Evolutionary conservation across 2,329 filamentous ascomycete genomes (phyloP).

Genomic region (Colletotrichum camelliae): DNA sequence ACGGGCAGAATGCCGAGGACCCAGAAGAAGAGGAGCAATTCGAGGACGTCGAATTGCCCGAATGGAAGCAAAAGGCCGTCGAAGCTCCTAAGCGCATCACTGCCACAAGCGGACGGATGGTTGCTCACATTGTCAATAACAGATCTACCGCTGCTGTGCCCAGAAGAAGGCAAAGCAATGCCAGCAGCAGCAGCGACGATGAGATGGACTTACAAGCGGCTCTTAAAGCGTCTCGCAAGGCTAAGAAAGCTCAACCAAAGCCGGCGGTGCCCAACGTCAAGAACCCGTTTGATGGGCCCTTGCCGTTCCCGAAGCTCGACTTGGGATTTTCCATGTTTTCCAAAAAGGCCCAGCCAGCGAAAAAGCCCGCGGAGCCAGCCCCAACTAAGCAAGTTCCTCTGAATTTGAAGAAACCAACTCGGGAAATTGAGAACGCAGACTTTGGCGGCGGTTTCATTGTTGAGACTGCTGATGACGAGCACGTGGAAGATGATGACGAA

Average conservation of each 20-base stretch:
- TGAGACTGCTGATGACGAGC: conserved; percentile 26
- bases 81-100: conserved; percentile 56
- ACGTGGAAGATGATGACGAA: conserved; percentile 50
- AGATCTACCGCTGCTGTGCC: conserved; percentile 67
- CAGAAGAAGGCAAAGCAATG: conserved; percentile 51
- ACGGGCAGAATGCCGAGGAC: conserved; percentile 41
- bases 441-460: conserved; percentile 42
- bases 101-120: conserved; percentile 61
- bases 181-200: conserved; percentile 66
- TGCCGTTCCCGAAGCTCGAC: conserved; percentile 90
- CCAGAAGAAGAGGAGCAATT: conserved; percentile 50
- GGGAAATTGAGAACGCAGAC: conserved; percentile 22
- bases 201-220: conserved; percentile 83
- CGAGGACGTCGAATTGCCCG: conserved; percentile 56
- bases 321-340: conserved; percentile 67
- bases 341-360: conserved; percentile 36
- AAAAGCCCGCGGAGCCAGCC: not conserved
- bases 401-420: not conserved
- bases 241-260: conserved; percentile 51
- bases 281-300: conserved; percentile 75
- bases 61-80: conserved; percentile 63
- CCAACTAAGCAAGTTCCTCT: conserved; percentile 9
- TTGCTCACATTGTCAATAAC: conserved; percentile 78
- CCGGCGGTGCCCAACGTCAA: conserved; percentile 56
- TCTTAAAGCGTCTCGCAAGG: conserved; percentile 72